Evolutionary conservation across 306 rosid species (phyloP).

Genomic region (Amphicarpaea edgeworthii): DNA sequence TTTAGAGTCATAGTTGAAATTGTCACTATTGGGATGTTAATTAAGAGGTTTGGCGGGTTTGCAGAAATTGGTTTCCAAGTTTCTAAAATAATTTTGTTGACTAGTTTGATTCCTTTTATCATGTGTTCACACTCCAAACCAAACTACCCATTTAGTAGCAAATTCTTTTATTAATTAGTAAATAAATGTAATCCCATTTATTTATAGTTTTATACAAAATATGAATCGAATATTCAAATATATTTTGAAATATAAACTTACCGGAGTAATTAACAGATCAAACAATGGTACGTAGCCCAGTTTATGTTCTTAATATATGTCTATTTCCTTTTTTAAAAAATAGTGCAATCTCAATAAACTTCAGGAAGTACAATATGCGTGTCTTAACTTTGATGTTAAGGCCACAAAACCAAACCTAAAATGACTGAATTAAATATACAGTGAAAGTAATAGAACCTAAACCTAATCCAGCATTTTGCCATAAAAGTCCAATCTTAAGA

Average conservation of each 20-base stretch:
- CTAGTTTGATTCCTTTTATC: slow-evolving; percentile 51
- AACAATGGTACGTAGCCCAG: not conserved
- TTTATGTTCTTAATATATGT: too few relatives aligned
- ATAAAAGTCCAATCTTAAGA: slow-evolving; percentile 1
- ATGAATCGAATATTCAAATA: not conserved
- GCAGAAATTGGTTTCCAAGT: slow-evolving; percentile 47
- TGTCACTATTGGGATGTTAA: slow-evolving; percentile 18
- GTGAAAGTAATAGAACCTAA: not conserved
- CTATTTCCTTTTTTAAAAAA: too few relatives aligned
- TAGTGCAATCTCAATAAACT: too few relatives aligned
- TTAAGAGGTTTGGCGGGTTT: slow-evolving; percentile 62
- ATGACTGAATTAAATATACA: not conserved
- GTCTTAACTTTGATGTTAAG: not conserved
- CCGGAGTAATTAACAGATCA: not conserved
- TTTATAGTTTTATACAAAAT: not conserved
- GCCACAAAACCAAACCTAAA: not conserved
- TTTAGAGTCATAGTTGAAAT: slow-evolving; percentile 5
- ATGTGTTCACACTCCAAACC: slow-evolving; percentile 51
- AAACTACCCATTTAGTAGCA: not conserved
- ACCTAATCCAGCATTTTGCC: slow-evolving; percentile 37
- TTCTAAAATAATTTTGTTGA: slow-evolving; percentile 40
- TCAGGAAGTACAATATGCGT: not conserved
- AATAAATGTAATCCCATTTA: not conserved
- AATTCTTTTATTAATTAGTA: not conserved
- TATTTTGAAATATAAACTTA: not conserved